Evolutionary conservation across 805 yeast species (phyloP).

Genomic region (Monosporozyma aerobia): DNA sequence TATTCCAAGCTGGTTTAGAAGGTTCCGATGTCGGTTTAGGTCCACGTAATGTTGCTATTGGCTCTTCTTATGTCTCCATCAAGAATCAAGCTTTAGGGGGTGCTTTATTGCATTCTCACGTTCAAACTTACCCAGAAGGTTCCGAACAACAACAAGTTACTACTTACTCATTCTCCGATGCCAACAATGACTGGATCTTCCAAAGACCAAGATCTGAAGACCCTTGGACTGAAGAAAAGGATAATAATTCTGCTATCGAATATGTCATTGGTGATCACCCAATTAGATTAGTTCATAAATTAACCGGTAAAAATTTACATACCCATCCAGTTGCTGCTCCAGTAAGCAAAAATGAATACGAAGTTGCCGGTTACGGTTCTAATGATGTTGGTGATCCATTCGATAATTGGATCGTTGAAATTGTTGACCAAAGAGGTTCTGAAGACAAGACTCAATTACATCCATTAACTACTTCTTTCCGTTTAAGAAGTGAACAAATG

Average conservation of each 20-base stretch:
- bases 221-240: conserved; percentile 13
- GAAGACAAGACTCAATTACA: conserved; percentile 49
- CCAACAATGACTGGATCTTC: conserved; percentile 73
- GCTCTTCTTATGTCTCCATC: conserved; percentile 40
- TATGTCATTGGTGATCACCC: conserved; percentile 51
- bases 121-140: conserved; percentile 83
- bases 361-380: conserved; percentile 82
- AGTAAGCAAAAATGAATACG: conserved; percentile 56
- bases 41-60: conserved; percentile 64
- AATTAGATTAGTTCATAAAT: conserved; percentile 62
- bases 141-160: conserved; percentile 92
- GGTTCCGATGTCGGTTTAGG: conserved; percentile 60
- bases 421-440: conserved; percentile 49
- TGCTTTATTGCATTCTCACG: conserved; percentile 79
- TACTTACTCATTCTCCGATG: conserved; percentile 81
- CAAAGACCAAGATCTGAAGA: conserved; percentile 44
- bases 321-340: conserved; percentile 81
- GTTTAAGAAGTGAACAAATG: conserved; percentile 51
- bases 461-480: conserved; percentile 64
- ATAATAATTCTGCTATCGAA: conserved; percentile 22
- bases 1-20: conserved; percentile 68
- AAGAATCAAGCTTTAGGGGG: conserved; percentile 69
- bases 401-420: conserved; percentile 87
- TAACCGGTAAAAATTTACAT: conserved; percentile 69
- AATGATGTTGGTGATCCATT: conserved; percentile 60